Percentiles rank a stretch among this genome's conserved stretches.
Evolutionary conservation across 345 rosid genomes (phyloP).

Genomic region (Conringia planisiliqua): DNA sequence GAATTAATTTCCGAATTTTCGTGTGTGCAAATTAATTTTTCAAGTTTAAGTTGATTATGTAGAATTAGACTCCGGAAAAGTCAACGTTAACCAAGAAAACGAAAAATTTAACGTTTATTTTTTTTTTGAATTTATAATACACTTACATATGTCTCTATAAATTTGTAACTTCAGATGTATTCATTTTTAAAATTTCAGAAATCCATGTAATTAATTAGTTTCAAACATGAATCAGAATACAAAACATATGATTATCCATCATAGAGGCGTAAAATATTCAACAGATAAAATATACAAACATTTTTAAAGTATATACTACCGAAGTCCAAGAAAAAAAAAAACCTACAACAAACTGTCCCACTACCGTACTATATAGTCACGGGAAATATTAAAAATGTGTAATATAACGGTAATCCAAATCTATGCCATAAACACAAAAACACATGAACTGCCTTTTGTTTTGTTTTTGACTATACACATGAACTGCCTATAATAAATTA

Average conservation of each 20-base stretch:
- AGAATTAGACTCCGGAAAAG: too few species aligned
- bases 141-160: too few species aligned
- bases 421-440: conserved; percentile 13
- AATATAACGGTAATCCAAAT: conserved; percentile 22
- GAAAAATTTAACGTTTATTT: too few species aligned
- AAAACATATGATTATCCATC: not conserved
- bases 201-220: not conserved
- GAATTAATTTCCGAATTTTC: too few species aligned
- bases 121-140: too few species aligned
- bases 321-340: not conserved
- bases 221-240: too few species aligned
- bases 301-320: not conserved
- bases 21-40: too few species aligned
- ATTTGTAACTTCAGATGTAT: not conserved
- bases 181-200: too few species aligned
- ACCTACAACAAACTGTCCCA: not conserved
- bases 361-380: not conserved
- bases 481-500: conserved; percentile 7
- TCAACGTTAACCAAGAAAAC: too few species aligned
- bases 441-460: conserved; percentile 4
- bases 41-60: too few species aligned
- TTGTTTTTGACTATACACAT: not conserved
- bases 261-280: not conserved
- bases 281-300: not conserved
- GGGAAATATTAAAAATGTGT: not conserved